Percentiles rank a stretch among this genome's conserved stretches.
These are phyloP conservation scores for Alternaria dauci DNA, from an alignment of 2,329 filamentous ascomycete species.

Conservation along the genomic window DNA sequence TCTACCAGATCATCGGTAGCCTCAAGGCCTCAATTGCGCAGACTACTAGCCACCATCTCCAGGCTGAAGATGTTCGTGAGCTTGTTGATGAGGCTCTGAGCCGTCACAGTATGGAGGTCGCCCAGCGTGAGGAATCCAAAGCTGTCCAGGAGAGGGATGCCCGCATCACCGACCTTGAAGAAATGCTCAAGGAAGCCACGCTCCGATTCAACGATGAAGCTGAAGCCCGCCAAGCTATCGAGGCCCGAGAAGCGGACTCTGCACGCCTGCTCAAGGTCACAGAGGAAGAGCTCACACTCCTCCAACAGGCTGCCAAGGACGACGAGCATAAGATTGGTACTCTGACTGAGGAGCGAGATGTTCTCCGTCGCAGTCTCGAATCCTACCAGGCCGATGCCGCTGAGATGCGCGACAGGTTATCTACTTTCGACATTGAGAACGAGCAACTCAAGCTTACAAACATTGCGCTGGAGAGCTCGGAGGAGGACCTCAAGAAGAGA, in stretches of 20 bases:
- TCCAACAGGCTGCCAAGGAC: slow-evolving; percentile 54
- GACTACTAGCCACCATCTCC: slow-evolving; percentile 55
- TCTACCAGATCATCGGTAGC: slow-evolving; percentile 58
- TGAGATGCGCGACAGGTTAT: slow-evolving; percentile 60
- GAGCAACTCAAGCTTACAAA: slow-evolving; percentile 61
- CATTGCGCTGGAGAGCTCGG: slow-evolving; percentile 41
- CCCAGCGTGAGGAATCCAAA: slow-evolving; percentile 41
- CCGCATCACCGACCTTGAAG: slow-evolving; percentile 48
- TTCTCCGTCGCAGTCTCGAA: slow-evolving; percentile 51
- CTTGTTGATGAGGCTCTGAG: slow-evolving; percentile 50
- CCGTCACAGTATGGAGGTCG: slow-evolving; percentile 42
- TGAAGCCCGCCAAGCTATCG: slow-evolving; percentile 53
- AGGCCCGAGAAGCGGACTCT: slow-evolving; percentile 56
- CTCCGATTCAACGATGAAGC: slow-evolving; percentile 51
- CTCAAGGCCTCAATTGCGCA: slow-evolving; percentile 59
- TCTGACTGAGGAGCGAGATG: slow-evolving; percentile 54
- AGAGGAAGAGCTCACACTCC: slow-evolving; percentile 58
- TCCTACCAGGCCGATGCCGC: slow-evolving; percentile 50
- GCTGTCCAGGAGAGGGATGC: slow-evolving; percentile 43
- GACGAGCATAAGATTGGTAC: slow-evolving; percentile 54
- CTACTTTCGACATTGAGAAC: slow-evolving; percentile 65
- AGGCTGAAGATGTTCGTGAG: slow-evolving; percentile 55
- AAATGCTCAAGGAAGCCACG: slow-evolving; percentile 45
- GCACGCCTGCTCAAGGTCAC: slow-evolving; percentile 57
- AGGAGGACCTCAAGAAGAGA: slow-evolving; percentile 61